Evolutionary conservation across 805 yeast genomes (phyloP).

Genomic region (Diddensiella caesifluorescens): DNA sequence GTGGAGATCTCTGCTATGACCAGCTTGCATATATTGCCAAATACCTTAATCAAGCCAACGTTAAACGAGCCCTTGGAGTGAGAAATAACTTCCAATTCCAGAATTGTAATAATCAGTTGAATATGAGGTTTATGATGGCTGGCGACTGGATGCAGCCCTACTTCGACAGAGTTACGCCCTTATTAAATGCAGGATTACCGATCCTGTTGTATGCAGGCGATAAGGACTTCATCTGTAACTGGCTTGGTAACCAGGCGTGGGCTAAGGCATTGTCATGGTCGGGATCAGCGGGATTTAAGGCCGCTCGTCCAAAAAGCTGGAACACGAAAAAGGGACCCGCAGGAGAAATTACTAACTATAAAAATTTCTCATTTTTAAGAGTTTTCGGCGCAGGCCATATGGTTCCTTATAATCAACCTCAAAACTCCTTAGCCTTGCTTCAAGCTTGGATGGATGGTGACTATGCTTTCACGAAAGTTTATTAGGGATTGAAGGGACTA

Average conservation of each 20-base stretch:
- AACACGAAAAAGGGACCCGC: slow-evolving; percentile 31
- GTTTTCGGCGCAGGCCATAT: slow-evolving; percentile 83
- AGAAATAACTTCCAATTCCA: slow-evolving; percentile 47
- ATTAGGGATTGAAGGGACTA: too few relatives aligned
- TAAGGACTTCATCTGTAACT: slow-evolving; percentile 86
- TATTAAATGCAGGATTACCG: slow-evolving; percentile 65
- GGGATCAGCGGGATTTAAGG: slow-evolving; percentile 44
- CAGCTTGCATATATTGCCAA: slow-evolving; percentile 48
- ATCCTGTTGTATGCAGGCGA: slow-evolving; percentile 92
- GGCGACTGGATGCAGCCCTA: slow-evolving; percentile 69
- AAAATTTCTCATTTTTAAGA: slow-evolving; percentile 69
- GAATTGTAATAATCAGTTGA: slow-evolving; percentile 69
- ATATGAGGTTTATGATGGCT: slow-evolving; percentile 53
- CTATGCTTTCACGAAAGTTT: slow-evolving; percentile 36
- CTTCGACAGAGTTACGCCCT: slow-evolving; percentile 50
- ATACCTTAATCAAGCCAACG: slow-evolving; percentile 49
- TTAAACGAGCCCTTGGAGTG: slow-evolving; percentile 55
- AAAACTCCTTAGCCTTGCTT: slow-evolving; percentile 66
- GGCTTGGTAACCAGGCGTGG: slow-evolving; percentile 90
- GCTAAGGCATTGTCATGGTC: slow-evolving; percentile 63
- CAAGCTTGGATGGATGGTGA: slow-evolving; percentile 86
- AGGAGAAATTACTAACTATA: slow-evolving; percentile 67
- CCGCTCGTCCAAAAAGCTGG: slow-evolving; percentile 40
- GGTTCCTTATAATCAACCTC: slow-evolving; percentile 84
- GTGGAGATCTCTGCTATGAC: slow-evolving; percentile 47